Percentiles rank a stretch among this genome's conserved stretches.
Evolutionary conservation across 257 asterid species (phyloP).

Genomic region (Ajuga chamaepitys): DNA sequence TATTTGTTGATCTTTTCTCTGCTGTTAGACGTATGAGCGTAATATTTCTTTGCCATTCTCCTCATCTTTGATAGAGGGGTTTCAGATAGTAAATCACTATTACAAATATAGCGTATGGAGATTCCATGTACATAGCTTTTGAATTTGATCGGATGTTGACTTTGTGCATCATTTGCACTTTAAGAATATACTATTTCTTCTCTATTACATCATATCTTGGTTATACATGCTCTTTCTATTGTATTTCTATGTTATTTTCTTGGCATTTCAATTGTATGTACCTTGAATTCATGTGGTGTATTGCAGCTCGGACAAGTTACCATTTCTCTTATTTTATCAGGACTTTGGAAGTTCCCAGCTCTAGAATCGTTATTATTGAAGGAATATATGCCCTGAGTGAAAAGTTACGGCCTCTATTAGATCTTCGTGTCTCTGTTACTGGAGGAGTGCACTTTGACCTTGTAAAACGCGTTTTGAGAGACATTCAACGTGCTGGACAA

Average conservation of each 20-base stretch:
- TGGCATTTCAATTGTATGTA: background rate
- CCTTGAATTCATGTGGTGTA: slow-evolving; percentile 7
- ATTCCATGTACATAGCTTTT: background rate
- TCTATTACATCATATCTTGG: background rate
- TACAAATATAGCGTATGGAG: background rate
- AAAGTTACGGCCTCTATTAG: slow-evolving; percentile 73
- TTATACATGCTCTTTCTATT: background rate
- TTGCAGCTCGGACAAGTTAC: slow-evolving; percentile 1
- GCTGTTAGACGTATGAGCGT: too few species aligned
- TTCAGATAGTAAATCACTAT: background rate
- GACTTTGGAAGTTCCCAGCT: slow-evolving; percentile 86
- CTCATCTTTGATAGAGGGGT: background rate
- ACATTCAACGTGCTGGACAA: slow-evolving; percentile 98
- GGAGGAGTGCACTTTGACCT: slow-evolving; percentile 99
- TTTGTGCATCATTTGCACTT: background rate
- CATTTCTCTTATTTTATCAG: slow-evolving; percentile 35
- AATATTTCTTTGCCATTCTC: background rate
- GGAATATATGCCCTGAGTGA: slow-evolving; percentile 98
- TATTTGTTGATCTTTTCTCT: too few species aligned
- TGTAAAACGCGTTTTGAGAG: slow-evolving; percentile 92
- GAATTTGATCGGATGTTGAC: background rate
- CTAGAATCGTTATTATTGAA: slow-evolving; percentile 81
- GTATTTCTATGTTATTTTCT: background rate
- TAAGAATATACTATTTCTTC: background rate
- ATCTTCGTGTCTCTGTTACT: slow-evolving; percentile 98